Evolutionary conservation across 805 yeast genomes (phyloP).

Genomic region (Saccharomyces cerevisiae): DNA sequence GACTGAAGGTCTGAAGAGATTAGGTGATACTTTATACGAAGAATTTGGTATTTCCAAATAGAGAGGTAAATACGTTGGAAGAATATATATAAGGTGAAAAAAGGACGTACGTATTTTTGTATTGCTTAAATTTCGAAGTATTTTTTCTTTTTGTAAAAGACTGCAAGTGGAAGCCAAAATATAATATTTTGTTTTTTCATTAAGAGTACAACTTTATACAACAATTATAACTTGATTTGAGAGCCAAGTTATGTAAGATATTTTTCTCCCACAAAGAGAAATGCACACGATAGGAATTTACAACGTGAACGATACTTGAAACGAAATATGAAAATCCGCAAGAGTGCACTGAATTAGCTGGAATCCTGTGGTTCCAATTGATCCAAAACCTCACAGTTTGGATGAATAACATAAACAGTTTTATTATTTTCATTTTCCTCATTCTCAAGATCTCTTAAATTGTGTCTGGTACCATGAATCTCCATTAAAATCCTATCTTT

Average conservation of each 20-base stretch:
- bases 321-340: not conserved
- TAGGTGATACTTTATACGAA: constrained; percentile 52
- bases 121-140: not conserved
- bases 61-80: not conserved
- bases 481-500: constrained; percentile 78
- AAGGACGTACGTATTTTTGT: not conserved
- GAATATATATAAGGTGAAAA: not conserved
- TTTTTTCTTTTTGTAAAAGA: not conserved
- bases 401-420: constrained; percentile 55
- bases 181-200: not conserved
- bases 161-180: not conserved
- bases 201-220: not conserved
- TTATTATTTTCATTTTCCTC: constrained; percentile 25
- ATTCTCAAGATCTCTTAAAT: constrained; percentile 32
- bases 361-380: constrained; percentile 8
- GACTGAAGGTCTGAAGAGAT: constrained; percentile 53
- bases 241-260: too few species aligned
- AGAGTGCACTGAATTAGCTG: not conserved
- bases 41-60: constrained; percentile 36
- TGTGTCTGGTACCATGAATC: constrained; percentile 42
- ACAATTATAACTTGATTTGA: too few species aligned
- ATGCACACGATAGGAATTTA: not conserved
- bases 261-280: too few species aligned
- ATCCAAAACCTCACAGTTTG: constrained; percentile 75
- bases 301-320: not conserved